phyloP scores from a whole-genome alignment of 2,329 filamentous ascomycete species.

The Chaetomium strumarium region DNA sequence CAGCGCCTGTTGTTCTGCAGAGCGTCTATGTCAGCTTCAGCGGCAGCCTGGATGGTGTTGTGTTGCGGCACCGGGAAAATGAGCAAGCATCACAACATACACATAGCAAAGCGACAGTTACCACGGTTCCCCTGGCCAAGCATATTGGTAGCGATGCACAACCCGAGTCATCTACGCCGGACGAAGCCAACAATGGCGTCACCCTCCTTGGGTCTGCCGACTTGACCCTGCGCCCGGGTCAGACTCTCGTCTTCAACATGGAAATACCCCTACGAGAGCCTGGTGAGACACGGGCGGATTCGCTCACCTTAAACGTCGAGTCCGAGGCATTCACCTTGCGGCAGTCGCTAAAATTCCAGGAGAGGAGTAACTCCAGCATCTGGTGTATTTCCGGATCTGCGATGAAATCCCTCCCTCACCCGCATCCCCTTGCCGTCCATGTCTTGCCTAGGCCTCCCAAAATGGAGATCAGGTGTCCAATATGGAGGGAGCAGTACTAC shows the following conservation, averaged over 20 bases:
- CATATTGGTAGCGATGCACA: conserved; percentile 23
- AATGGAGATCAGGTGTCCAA: conserved; percentile 65
- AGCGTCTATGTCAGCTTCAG: conserved; percentile 50
- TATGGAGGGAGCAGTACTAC: conserved; percentile 68
- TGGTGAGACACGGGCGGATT: conserved; percentile 64
- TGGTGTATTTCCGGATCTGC: conserved; percentile 46
- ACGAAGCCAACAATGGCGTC: conserved; percentile 20
- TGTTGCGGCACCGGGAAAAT: conserved; percentile 40
- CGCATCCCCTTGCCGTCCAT: conserved; percentile 52
- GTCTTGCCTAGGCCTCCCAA: conserved; percentile 89
- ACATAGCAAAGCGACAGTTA: conserved; percentile 24
- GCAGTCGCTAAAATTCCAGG: conserved; percentile 52
- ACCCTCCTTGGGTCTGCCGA: conserved; percentile 46
- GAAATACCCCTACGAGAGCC: conserved; percentile 71
- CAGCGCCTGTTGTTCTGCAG: conserved; percentile 46
- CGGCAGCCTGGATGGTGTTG: conserved; percentile 51
- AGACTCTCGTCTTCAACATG: conserved; percentile 66
- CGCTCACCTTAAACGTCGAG: conserved; percentile 57
- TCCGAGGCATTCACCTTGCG: conserved; percentile 61
- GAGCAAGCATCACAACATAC: conserved; percentile 9
- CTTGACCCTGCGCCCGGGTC: conserved; percentile 60
- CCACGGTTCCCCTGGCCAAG: conserved; percentile 26
- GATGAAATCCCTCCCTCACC: conserved; percentile 43
- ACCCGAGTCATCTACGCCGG: conserved; percentile 22
- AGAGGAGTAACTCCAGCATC: conserved; percentile 36